These are phyloP conservation scores for Orbilia oligospora DNA, from an alignment of 2,329 filamentous ascomycete genomes.

Conservation along the genomic window DNA sequence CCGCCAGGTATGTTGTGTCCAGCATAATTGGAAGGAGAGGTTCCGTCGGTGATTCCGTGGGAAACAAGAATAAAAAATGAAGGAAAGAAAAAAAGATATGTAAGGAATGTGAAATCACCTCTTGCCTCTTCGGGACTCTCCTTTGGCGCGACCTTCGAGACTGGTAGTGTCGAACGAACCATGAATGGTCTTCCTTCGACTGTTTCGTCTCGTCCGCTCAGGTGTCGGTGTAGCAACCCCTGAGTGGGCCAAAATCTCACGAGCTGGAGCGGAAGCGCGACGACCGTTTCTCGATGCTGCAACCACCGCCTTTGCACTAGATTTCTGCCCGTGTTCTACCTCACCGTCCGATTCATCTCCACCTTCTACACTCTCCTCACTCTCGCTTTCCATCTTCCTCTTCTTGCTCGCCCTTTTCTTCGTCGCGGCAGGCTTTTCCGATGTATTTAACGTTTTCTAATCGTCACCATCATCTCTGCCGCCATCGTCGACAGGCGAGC, in stretches of 20 bases:
- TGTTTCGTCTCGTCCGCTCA: not conserved
- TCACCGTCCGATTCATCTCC: constrained; percentile 17
- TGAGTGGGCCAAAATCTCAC: not conserved
- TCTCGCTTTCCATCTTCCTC: constrained; percentile 15
- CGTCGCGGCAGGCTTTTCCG: not conserved
- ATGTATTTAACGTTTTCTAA: constrained; percentile 44
- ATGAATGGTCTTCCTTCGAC: not conserved
- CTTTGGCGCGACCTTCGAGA: not conserved
- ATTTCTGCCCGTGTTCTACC: not conserved
- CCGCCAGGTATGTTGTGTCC: not conserved
- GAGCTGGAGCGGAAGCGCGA: constrained; percentile 5
- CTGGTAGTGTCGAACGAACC: not conserved
- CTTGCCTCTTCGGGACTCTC: not conserved
- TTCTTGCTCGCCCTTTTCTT: constrained; percentile 1
- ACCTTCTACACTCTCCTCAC: not conserved
- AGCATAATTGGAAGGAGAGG: not conserved
- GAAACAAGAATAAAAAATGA: not conserved
- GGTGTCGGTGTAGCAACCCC: not conserved
- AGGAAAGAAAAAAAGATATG: no score
- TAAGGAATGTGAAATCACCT: not conserved
- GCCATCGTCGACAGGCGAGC: constrained; percentile 24
- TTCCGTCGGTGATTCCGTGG: not conserved
- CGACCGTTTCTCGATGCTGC: not conserved
- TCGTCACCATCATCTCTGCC: constrained; percentile 45
- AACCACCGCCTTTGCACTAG: not conserved